Evolutionary conservation across 306 rosid species (phyloP).

Genomic region (Vicia faba): DNA sequence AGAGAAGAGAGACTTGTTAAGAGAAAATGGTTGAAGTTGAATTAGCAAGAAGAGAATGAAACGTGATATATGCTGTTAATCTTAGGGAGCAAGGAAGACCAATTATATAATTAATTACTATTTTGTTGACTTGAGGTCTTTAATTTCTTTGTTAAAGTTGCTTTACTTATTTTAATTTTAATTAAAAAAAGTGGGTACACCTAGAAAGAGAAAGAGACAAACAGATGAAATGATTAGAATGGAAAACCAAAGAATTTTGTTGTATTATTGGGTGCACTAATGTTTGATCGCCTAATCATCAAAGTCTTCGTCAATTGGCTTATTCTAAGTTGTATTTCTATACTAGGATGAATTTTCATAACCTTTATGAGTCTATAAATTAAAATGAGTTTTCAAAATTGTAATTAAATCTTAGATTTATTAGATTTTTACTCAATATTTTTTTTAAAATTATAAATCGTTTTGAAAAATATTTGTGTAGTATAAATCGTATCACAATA

Average conservation of each 20-base stretch:
- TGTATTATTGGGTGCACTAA: neutral
- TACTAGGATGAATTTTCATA: too few species aligned
- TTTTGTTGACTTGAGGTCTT: neutral
- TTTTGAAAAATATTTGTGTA: too few species aligned
- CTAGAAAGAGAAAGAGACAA: neutral
- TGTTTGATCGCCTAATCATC: neutral
- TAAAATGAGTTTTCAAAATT: too few species aligned
- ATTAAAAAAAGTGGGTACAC: neutral
- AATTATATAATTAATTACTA: neutral
- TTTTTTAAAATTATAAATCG: too few species aligned
- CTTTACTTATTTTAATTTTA: neutral
- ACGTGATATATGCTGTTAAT: neutral
- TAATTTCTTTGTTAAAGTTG: neutral
- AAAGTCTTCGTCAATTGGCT: neutral
- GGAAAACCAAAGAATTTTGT: constrained; percentile 4
- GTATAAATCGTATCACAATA: too few species aligned
- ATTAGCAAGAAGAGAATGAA: neutral
- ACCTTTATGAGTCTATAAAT: too few species aligned
- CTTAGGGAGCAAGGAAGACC: neutral
- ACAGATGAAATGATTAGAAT: neutral
- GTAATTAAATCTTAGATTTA: too few species aligned
- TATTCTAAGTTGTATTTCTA: neutral
- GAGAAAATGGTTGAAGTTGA: neutral
- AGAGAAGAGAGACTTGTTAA: neutral
- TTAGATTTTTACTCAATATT: too few species aligned